These are phyloP conservation scores for Sporothrix pseudoabietina DNA, from an alignment of 2,329 filamentous ascomycete species.

Conservation along the genomic window DNA sequence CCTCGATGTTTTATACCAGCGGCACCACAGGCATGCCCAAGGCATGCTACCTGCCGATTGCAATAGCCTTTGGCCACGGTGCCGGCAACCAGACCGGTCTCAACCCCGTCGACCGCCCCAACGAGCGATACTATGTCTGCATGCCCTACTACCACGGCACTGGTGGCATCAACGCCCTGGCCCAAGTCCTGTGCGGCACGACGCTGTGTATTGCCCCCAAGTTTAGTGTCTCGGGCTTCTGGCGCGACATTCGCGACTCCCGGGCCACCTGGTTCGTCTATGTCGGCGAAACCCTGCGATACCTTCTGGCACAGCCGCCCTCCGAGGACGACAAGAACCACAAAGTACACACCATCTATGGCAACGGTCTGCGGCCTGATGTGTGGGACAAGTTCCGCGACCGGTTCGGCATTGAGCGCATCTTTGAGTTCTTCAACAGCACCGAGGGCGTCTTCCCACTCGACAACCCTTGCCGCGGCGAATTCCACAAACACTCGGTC, in stretches of 20 bases:
- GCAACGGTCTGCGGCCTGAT: constrained; percentile 69
- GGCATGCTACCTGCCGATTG: constrained; percentile 63
- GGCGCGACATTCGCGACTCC: constrained; percentile 69
- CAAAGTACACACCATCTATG: constrained; percentile 61
- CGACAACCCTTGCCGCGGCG: constrained; percentile 61
- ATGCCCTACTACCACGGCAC: constrained; percentile 81
- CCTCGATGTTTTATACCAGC: constrained; percentile 71
- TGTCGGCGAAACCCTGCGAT: constrained; percentile 75
- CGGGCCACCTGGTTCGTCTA: constrained; percentile 72
- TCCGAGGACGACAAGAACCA: constrained; percentile 63
- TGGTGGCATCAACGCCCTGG: constrained; percentile 61
- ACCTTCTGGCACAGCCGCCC: constrained; percentile 68
- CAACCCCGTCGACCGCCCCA: constrained; percentile 40
- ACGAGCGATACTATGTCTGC: constrained; percentile 71
- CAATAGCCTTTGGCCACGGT: constrained; percentile 42
- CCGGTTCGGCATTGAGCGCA: constrained; percentile 62
- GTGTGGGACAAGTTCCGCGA: constrained; percentile 67
- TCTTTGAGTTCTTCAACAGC: constrained; percentile 77
- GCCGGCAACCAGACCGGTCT: constrained; percentile 37
- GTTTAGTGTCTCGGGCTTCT: constrained; percentile 72
- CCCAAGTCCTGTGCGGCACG: constrained; percentile 54
- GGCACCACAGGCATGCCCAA: constrained; percentile 78
- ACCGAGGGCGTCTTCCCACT: constrained; percentile 70
- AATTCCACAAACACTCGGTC: constrained; percentile 64
- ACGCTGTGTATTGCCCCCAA: constrained; percentile 65